phyloP scores from a whole-genome alignment of 768 basidiomycete species.

The Podaxis sp. region DNA sequence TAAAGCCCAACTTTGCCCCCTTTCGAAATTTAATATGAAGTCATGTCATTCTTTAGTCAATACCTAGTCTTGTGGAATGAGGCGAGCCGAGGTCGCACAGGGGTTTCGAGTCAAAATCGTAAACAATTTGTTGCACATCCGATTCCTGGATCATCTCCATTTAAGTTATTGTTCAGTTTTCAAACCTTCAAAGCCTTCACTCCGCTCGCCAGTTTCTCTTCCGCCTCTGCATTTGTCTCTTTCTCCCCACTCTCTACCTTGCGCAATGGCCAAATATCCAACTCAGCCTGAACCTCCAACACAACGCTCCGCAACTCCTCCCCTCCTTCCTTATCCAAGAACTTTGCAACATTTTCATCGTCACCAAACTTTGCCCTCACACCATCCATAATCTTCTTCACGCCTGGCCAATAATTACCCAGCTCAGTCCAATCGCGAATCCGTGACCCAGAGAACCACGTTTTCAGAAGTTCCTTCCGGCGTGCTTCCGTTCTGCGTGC shows the following conservation, averaged over 20 bases:
- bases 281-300: conserved; percentile 33
- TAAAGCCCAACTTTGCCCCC: too few species aligned
- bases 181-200: neutral
- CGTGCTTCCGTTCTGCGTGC: conserved; percentile 29
- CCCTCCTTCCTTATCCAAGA: conserved; percentile 38
- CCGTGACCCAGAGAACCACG: conserved; percentile 45
- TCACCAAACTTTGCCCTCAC: conserved; percentile 49
- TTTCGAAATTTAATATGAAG: too few species aligned
- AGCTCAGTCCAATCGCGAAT: conserved; percentile 58
- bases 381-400: conserved; percentile 53
- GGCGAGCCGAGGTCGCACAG: too few species aligned
- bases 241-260: neutral
- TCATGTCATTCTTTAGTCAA: too few species aligned
- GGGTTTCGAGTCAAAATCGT: too few species aligned
- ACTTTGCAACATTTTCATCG: conserved; percentile 38
- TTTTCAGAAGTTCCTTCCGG: conserved; percentile 36
- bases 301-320: conserved; percentile 39
- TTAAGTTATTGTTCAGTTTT: too few species aligned
- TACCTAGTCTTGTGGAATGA: too few species aligned
- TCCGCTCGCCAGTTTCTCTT: neutral
- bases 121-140: too few species aligned
- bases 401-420: conserved; percentile 39
- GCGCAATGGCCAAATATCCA: conserved; percentile 21
- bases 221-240: neutral
- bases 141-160: too few species aligned